These are phyloP conservation scores for Triglochin maritima DNA, from an alignment of 106 monocot genomes.

Conservation along the genomic window DNA sequence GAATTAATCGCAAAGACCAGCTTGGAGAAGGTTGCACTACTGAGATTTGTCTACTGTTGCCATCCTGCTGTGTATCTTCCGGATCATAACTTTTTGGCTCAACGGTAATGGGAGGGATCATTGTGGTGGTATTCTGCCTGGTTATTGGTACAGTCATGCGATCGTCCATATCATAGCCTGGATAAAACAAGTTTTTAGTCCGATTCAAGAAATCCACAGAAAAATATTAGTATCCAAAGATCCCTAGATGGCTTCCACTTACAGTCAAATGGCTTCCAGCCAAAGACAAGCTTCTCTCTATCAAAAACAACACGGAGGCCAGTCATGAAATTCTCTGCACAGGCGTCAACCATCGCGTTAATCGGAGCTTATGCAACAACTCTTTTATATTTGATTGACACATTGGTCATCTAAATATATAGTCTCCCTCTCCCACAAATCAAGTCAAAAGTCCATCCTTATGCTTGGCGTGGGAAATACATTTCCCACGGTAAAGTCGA, in stretches of 20 bases:
- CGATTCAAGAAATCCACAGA: neutral
- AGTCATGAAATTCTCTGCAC: slow-evolving; percentile 23
- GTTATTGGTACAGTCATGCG: slow-evolving; percentile 2
- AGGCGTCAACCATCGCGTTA: neutral
- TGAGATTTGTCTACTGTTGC: slow-evolving; percentile 1
- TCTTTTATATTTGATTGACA: no score
- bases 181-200: neutral
- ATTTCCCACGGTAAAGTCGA: no score
- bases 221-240: neutral
- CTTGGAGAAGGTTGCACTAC: slow-evolving; percentile 1
- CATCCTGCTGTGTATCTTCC: slow-evolving; percentile 5
- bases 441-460: no score
- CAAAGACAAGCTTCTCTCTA: slow-evolving; percentile 14
- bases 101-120: neutral
- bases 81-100: slow-evolving; percentile 3
- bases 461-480: no score
- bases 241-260: neutral
- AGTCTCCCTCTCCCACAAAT: no score
- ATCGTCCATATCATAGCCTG: slow-evolving; percentile 17
- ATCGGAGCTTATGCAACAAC: neutral
- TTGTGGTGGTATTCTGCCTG: neutral
- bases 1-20: neutral
- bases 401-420: no score
- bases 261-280: slow-evolving; percentile 25
- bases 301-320: slow-evolving; percentile 22